Base-by-base conservation (phyloP, 768 basidiomycete genomes). In the Pleurotus giganteus region DNA sequence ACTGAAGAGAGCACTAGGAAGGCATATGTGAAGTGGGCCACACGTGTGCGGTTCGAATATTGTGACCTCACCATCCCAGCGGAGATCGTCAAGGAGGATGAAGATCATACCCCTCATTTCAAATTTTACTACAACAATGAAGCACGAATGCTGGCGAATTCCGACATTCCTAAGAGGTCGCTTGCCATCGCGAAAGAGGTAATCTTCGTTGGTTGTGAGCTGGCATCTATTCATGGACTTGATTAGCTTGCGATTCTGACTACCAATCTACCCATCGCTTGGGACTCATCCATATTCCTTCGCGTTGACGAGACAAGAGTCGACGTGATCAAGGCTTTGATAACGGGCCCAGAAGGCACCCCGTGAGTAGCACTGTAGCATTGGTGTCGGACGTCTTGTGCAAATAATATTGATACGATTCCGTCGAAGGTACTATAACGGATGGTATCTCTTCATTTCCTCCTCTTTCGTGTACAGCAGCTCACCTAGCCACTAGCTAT, bases 131-230 rank as follows among this genome's bases (percentile, higher is more conserved):
- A 80, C 71, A 88, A 88, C 64, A 85, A 80, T 60, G 92, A 94
- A 66, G 90, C 89, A 19, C 79, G 91, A 26, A 88, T 91, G 85
- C 74, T 94, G 26, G 86, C 86, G 3, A 85, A 84, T 61, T 87
- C 90, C 19, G 89, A 92, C 63, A 90, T 94, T 52, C 93, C 94
- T 4, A 95, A 92, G 70, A 80, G 95, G 41, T 94, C 91, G 1
- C 75, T 97, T 55, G 94, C 94, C 8, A 97, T 98, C 58, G 95
- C 95, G 3, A 98, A 97, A 72, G 94, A 96, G 82, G 89, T 88
- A 56, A 60, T 17, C 27, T 54, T 24, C 13, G 29, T 58, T 3
- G 45, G 11, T 15, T 44, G 26, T 13, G 12, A 37, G n/a, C 7
- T 28, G 44, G 23, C n/a, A 51, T 46, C 46, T 47, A 60, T 31